phyloP scores from a whole-genome alignment of 192 early-diverging fungal genomes.

The Coemansia biformis region DNA sequence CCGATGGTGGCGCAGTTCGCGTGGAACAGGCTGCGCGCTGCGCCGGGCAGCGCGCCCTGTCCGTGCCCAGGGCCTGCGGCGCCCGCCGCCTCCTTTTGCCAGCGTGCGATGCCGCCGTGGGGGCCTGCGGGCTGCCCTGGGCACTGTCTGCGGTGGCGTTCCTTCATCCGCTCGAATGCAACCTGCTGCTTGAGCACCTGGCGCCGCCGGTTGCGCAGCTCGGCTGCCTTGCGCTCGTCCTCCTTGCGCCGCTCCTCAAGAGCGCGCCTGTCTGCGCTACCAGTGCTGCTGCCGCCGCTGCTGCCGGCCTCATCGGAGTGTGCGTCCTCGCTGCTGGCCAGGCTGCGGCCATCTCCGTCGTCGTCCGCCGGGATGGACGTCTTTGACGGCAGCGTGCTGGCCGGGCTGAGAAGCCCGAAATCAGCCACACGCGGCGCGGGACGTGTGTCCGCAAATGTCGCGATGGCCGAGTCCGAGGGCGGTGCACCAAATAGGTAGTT shows the following conservation, averaged over 20 bases:
- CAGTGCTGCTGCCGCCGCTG: not conserved
- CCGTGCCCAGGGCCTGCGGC: constrained; percentile 2
- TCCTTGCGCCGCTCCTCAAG: constrained; percentile 41
- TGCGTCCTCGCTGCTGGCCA: constrained; percentile 17
- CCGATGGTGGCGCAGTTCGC: constrained; percentile 25
- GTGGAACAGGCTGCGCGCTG: constrained; percentile 11
- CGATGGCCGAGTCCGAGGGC: constrained; percentile 8
- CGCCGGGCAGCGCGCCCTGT: not conserved
- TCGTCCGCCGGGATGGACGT: constrained; percentile 1
- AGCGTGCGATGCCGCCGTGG: constrained; percentile 24
- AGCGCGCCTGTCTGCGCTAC: not conserved
- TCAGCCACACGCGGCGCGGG: not conserved
- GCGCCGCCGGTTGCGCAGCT: constrained; percentile 43
- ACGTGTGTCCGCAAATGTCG: not conserved
- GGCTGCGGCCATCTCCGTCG: constrained; percentile 27
- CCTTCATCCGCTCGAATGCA: constrained; percentile 52
- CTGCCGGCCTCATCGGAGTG: not conserved
- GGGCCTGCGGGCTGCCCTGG: constrained; percentile 15
- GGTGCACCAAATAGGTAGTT: constrained; percentile 36
- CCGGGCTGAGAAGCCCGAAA: constrained; percentile 28
- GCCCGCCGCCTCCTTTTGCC: constrained; percentile 33
- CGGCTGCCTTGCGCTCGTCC: constrained; percentile 44
- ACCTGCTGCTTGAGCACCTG: constrained; percentile 51
- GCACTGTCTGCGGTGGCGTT: constrained; percentile 42
- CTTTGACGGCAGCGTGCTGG: constrained; percentile 15